Conservation (phyloP, 306 rosid species). For the Carpinus viminea region DNA sequence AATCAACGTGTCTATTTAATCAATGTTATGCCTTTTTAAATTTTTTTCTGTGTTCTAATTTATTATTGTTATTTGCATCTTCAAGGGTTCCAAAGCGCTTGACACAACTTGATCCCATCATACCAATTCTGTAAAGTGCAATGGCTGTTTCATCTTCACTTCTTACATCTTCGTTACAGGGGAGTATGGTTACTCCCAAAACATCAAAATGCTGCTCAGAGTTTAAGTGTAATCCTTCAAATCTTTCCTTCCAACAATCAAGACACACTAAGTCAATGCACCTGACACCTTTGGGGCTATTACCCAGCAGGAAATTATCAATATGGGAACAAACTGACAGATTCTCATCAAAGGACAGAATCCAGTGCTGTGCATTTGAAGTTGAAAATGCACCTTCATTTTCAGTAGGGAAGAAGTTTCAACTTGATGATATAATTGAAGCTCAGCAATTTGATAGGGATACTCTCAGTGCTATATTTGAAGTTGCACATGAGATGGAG, state of each 20-base stretch:
- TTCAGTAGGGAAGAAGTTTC: conserved; percentile 57
- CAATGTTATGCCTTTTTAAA: neutral
- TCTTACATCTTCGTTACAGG: conserved; percentile 47
- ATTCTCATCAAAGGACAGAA: conserved; percentile 23
- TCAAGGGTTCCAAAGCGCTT: conserved; percentile 1
- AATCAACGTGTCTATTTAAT: neutral
- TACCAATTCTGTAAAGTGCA: conserved; percentile 13
- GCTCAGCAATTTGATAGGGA: conserved; percentile 84
- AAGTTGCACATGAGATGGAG: conserved; percentile 82
- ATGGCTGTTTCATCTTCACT: conserved; percentile 66
- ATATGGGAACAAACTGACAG: conserved; percentile 26
- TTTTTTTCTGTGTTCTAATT: neutral
- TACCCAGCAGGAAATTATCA: conserved; percentile 26
- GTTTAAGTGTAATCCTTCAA: conserved; percentile 24
- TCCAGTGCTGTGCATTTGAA: conserved; percentile 43
- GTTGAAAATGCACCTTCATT: conserved; percentile 45
- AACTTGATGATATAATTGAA: conserved; percentile 81
- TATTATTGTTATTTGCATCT: neutral
- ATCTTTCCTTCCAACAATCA: conserved; percentile 7
- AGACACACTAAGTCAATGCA: conserved; percentile 15
- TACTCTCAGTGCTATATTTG: conserved; percentile 59
- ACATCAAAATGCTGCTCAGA: conserved; percentile 27
- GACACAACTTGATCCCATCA: neutral
- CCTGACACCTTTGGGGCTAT: conserved; percentile 23
- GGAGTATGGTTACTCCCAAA: conserved; percentile 32